Percentiles rank a stretch among this genome's conserved stretches.
Evolutionary conservation across 202 grass and related monocot genomes (phyloP).

Genomic region (Schoenoplectus tabernaemontani): DNA sequence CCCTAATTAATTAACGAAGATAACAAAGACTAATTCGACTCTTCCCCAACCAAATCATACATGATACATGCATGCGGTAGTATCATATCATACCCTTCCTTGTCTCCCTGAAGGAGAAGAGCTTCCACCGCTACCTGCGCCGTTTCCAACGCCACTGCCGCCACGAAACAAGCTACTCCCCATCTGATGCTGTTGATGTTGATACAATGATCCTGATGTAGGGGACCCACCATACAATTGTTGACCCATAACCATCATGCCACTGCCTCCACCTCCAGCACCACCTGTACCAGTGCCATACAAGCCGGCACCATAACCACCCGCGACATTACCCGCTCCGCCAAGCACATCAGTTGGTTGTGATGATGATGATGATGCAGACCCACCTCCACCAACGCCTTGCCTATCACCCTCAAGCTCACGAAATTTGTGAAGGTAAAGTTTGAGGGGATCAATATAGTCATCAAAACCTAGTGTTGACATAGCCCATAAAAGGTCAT

Average conservation of each 20-base stretch:
- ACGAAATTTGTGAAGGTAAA: conserved; percentile 86
- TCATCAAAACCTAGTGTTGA: conserved; percentile 90
- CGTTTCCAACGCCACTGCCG: conserved; percentile 7
- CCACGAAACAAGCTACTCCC: conserved; percentile 31
- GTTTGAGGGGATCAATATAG: conserved; percentile 84
- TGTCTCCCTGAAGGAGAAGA: conserved; percentile 14
- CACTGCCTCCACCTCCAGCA: conserved; percentile 10
- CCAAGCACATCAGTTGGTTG: conserved; percentile 27
- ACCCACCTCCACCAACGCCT: conserved; percentile 6
- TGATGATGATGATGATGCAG: conserved; percentile 12
- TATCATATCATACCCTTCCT: conserved; percentile 5
- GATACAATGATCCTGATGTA: conserved; percentile 22
- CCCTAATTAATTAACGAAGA: conserved; percentile 11
- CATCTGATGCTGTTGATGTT: conserved; percentile 34
- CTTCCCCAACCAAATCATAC: not conserved
- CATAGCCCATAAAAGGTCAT: conserved; percentile 96
- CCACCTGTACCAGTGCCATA: not conserved
- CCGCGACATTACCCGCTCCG: conserved; percentile 30
- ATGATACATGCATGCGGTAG: conserved; percentile 2
- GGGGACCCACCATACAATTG: conserved; percentile 66
- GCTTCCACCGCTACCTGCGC: conserved; percentile 3
- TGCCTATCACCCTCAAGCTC: conserved; percentile 76
- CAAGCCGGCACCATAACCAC: conserved; percentile 27
- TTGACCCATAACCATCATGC: conserved; percentile 82
- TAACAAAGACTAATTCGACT: not conserved